Evolutionary conservation across 1,139 yeast genomes (phyloP).

Genomic region (Zygosaccharomyces sapae): DNA sequence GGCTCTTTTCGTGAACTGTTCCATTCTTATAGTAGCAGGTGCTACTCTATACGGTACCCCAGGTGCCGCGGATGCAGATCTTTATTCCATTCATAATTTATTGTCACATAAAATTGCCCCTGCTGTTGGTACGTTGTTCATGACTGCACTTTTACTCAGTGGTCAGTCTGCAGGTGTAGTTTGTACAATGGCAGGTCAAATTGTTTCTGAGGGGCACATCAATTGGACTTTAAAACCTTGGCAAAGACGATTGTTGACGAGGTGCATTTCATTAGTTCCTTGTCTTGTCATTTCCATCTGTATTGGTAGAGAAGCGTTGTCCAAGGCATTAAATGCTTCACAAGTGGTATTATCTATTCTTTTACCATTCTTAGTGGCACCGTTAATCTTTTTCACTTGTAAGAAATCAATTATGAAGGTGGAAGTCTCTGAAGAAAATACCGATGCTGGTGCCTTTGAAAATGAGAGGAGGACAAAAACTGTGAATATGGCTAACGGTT

Average conservation of each 20-base stretch:
- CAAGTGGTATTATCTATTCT: constrained; percentile 72
- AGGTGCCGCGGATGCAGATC: constrained; percentile 68
- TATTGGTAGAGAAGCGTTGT: constrained; percentile 63
- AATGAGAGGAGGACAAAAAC: constrained; percentile 30
- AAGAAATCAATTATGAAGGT: constrained; percentile 58
- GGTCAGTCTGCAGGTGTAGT: constrained; percentile 86
- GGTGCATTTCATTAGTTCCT: constrained; percentile 69
- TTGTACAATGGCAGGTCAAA: constrained; percentile 84
- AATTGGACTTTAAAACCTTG: constrained; percentile 74
- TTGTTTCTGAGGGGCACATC: constrained; percentile 78
- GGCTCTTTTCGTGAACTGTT: constrained; percentile 74
- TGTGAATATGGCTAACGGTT: constrained; percentile 57
- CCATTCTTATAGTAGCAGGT: constrained; percentile 73
- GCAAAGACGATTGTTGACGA: constrained; percentile 66
- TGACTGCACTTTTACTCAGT: constrained; percentile 67
- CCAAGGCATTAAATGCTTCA: constrained; percentile 63
- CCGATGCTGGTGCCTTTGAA: constrained; percentile 14
- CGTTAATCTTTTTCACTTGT: constrained; percentile 71
- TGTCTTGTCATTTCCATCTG: constrained; percentile 52
- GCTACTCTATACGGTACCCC: constrained; percentile 62
- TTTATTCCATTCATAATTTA: constrained; percentile 63
- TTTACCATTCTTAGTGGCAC: constrained; percentile 72
- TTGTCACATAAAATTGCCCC: constrained; percentile 57
- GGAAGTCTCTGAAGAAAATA: constrained; percentile 34
- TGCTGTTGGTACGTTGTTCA: constrained; percentile 71